Evolutionary conservation across 2,329 filamentous ascomycete species (phyloP).

Genomic region (Colletotrichum filicis): DNA sequence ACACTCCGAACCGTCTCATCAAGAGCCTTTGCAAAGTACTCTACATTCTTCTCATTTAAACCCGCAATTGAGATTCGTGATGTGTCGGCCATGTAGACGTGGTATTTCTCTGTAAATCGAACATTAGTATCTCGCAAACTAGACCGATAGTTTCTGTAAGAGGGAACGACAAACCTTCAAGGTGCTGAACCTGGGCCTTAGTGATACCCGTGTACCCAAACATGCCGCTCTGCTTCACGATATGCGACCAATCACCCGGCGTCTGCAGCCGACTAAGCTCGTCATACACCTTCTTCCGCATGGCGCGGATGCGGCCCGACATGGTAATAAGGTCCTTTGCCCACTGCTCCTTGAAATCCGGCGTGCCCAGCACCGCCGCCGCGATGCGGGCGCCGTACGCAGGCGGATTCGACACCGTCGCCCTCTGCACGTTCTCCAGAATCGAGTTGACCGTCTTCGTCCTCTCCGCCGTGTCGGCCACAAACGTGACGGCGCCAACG

Average conservation of each 20-base stretch:
- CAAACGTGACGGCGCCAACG: slow-evolving; percentile 44
- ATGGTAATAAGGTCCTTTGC: slow-evolving; percentile 48
- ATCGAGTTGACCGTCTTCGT: slow-evolving; percentile 40
- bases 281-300: slow-evolving; percentile 47
- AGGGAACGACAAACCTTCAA: slow-evolving; percentile 42
- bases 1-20: slow-evolving; percentile 23
- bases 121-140: rapidly evolving
- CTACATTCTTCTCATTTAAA: slow-evolving; percentile 48
- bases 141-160: slow-evolving; percentile 1
- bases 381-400: slow-evolving; percentile 49
- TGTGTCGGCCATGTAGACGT: slow-evolving; percentile 52
- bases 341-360: slow-evolving; percentile 46
- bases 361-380: slow-evolving; percentile 43
- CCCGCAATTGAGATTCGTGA: slow-evolving; percentile 53
- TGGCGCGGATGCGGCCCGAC: slow-evolving; percentile 47
- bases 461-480: slow-evolving; percentile 36
- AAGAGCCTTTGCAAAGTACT: slow-evolving; percentile 42
- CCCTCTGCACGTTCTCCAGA: slow-evolving; percentile 45
- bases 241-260: slow-evolving; percentile 50
- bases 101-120: slow-evolving; percentile 41
- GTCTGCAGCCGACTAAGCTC: slow-evolving; percentile 44
- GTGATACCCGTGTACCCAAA: slow-evolving; percentile 59
- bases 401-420: slow-evolving; percentile 49
- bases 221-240: slow-evolving; percentile 52
- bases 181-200: slow-evolving; percentile 54